Base-by-base conservation (phyloP, 495 filamentous ascomycete species). In the Hyaloscypha bicolor region DNA sequence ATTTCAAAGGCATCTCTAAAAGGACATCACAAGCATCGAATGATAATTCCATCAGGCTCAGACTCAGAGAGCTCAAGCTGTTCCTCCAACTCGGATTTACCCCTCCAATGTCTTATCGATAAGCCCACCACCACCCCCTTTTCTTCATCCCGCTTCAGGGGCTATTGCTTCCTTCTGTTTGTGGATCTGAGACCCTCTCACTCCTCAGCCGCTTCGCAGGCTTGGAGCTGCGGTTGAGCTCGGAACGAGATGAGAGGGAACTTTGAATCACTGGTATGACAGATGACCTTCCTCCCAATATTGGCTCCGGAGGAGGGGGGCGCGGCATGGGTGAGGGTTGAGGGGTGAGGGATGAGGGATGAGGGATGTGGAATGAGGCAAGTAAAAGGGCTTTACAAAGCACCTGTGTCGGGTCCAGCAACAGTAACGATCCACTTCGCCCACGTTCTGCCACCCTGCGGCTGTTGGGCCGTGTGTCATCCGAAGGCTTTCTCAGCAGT, bases 31-130 rank as follows among this genome's bases (percentile, higher is more conserved):
- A 14, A 48, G 16, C 16, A 48, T 48, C 42, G 16, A 48, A 48
- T 16, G 11, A 14, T 4, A 4, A 11, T 48, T 48, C 42, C 4
- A 16, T 4, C 12, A 12, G 3, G 42, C 42, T 48, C 11, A 48
- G 42, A 48, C 35, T 48, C 16, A 19, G 11, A 3, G 4, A 48
- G 16, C 11, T 19, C 42, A 16, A 25, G 42, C 42, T 48, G 6
- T 48, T 14, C 16, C 42, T 48, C 42, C 42, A 8, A 37, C 1
- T 37, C 6, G 53, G 16, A 29, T 56, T 56, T 56, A 60, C 56
- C 56, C 56, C 56, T 21, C 56, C 56, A 60, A 32, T 6, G n/a
- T 35, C 56, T 60, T 60, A 60, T 60, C 56, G 56, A 60, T 60
- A 60, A 60, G 56, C 30, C 5, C 0, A 37, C 30, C 1, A 31